Conservation (phyloP, 108 stramenopile genomes). For the Conticribra guillardii region DNA sequence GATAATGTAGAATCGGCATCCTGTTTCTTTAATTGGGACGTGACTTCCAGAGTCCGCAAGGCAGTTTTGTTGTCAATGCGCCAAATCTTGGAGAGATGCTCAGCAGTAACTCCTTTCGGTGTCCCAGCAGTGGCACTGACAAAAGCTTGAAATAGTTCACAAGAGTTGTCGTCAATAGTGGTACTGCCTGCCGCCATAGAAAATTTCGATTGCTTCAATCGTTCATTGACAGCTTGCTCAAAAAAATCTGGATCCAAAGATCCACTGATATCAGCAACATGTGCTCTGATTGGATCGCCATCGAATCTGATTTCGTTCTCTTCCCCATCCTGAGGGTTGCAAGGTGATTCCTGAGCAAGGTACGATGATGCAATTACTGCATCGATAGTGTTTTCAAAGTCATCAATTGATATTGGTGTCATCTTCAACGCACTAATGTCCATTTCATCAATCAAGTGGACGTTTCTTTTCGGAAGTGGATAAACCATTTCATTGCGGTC, state of each 20-base stretch:
- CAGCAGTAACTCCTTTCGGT: slow-evolving; percentile 28
- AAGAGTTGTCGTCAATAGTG: background rate
- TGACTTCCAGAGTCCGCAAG: slow-evolving; percentile 22
- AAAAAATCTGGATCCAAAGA: background rate
- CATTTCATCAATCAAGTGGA: background rate
- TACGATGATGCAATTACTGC: background rate
- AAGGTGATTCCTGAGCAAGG: background rate
- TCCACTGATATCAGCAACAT: background rate
- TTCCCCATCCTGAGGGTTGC: background rate
- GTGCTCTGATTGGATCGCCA: slow-evolving; percentile 1
- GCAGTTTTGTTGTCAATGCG: slow-evolving; percentile 23
- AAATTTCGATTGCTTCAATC: background rate
- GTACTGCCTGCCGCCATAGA: background rate
- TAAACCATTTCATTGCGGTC: background rate
- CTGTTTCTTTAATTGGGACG: slow-evolving; percentile 19
- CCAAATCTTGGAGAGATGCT: slow-evolving; percentile 46
- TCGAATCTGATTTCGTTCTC: no score
- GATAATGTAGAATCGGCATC: background rate
- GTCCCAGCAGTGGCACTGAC: background rate
- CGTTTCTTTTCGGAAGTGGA: background rate
- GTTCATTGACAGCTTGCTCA: background rate
- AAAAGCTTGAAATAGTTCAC: background rate
- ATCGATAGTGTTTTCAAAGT: no score
- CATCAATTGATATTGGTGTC: no score
- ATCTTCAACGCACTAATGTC: no score